Base-by-base conservation (phyloP, 768 basidiomycete genomes). In the Rhodocollybia butyracea region DNA sequence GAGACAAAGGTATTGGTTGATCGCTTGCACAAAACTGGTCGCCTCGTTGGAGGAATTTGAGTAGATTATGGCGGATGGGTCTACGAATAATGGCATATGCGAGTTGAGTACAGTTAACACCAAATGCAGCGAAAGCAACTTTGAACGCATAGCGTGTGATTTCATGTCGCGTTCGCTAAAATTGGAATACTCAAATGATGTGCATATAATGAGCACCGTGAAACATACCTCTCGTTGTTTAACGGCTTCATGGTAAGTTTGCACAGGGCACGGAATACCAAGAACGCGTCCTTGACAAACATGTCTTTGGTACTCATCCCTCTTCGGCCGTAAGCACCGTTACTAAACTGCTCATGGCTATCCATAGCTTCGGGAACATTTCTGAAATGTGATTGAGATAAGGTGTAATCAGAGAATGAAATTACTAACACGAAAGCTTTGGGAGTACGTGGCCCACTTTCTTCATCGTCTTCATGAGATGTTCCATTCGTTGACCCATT, bases 171-270 rank as follows among this genome's bases (percentile, higher is more conserved):
- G 86, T 69, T 98, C 97, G 63, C 95, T 95, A 61, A 19, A 56
- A n/a, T 57, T 34, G 21, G 1, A 31, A 24, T 29, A 32, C 24
- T 53, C 13, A 57, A 57, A 30, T n/a, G 8, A 46, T 15, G 15
- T 7, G 12, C 29, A 21, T 21, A 21, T 39, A 3, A 12, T 11
- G 13, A 53, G 13, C 15, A n/a, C 5, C 30, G 11, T 3, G 57
- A 57, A 7, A 65, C 82, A 48, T 45, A 94, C 95, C 92, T 96
- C 72, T 99, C 97, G 5, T 82, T 84, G 62, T 92, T 91, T 45
- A 99, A 74, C 11, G 95, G 91, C 69, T 98, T 98, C 95, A 98
- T 98, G 8, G 94, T 95, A 60, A 98, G 75, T 68, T 98, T 98
- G 76, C 97, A 98, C 11, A 99, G 76, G 0, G 97, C 95, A 43